Evolutionary conservation across 176 grass and related monocot genomes (phyloP), one percentile per base, ranked within the genome.

Genomic region (Phragmites australis): DNA sequence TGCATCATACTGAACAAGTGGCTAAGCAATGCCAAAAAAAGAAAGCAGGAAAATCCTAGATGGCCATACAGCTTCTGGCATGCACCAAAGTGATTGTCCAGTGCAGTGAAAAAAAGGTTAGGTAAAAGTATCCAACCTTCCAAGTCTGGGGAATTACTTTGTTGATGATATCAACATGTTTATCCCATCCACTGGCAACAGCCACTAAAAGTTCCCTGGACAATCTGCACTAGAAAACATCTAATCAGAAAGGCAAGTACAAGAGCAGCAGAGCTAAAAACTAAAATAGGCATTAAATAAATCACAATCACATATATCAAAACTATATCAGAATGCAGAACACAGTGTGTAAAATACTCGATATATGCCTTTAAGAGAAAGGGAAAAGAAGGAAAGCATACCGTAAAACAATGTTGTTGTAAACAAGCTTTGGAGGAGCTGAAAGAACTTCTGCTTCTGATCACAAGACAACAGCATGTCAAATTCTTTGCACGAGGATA

Each of bases 401-500:
- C 95, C 90, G 80, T 74, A 93, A 75, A 65, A 92, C 90, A 87
- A 94, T 94, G 61, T 81, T 94, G 84, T 90, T 94, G 77, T 98
- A 98, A 57, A 98, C 92, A 58, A 98, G 81, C 81, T 94, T 98
- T 65, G 86, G 90, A 89, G 92, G 95, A 87, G 95, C 95, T 62
- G 95, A 98, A 83, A 98, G 90, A 70, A 98, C 92, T 82, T 83
- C 86, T 68, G 81, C 95, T 76, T 98, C 95, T 98, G 92, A 90
- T 78, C 68, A 85, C 2, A 23, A 80, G 19, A 75, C 1, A 65
- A 30, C 3, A 1, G 22, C 66, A 58, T 65, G 64, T 75, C 2
- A 83, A 70, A 69, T 80, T 46, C 1, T 37, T 62, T 62, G 64
- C 3, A 83, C 0, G 14, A 49, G 17, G 69, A 13, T 43, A 29